Base-by-base conservation (phyloP, 306 rosid genomes). In the Cicer bijugum region DNA sequence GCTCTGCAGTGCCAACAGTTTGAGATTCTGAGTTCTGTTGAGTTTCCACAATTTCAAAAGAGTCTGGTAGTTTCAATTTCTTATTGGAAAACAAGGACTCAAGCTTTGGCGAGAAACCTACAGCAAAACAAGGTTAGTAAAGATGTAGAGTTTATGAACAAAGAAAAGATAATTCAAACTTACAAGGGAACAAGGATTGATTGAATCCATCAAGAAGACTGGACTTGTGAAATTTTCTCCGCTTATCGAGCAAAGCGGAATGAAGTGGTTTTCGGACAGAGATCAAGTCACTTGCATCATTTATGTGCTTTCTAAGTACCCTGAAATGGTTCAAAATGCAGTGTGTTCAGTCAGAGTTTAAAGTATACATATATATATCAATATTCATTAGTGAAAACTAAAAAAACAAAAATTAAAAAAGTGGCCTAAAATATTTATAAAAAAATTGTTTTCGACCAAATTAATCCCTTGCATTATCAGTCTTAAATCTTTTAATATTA, bases 151-250 rank as follows among this genome's bases (percentile, higher is more conserved):
- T 67, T 53, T 23, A 23, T 55, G 61, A 74, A 72, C 56, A 6
- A 53, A 63, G 52, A 52, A n/a, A 69, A 63, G 57, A 72, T 17
- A 69, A 53, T 39, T 56, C 14, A 81, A 79, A 87, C 92, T 88
- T 74, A 89, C 98, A 78, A 63, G 95, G 85, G 76, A 88, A 14
- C 67, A 82, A 63, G 40, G 97, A 85, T 82, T 83, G 86, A 0
- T 70, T 64, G 78, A 94, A 91, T 46, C 77, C 81, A 57, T 56
- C 47, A 67, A 81, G 80, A 73, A 85, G 89, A 14, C 50, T 46
- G 66, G 79, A 66, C 71, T 77, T 69, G 59, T 1, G 72, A 82
- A 48, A 58, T 57, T 86, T 75, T 80, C 71, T 82, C 78, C 82
- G 72, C 16, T 37, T 81, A 68, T 87, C 56, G 67, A 55, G 81